These are phyloP conservation scores for Calonectria pseudoreteaudii DNA, from an alignment of 2,329 filamentous ascomycete species.

Conservation along the genomic window DNA sequence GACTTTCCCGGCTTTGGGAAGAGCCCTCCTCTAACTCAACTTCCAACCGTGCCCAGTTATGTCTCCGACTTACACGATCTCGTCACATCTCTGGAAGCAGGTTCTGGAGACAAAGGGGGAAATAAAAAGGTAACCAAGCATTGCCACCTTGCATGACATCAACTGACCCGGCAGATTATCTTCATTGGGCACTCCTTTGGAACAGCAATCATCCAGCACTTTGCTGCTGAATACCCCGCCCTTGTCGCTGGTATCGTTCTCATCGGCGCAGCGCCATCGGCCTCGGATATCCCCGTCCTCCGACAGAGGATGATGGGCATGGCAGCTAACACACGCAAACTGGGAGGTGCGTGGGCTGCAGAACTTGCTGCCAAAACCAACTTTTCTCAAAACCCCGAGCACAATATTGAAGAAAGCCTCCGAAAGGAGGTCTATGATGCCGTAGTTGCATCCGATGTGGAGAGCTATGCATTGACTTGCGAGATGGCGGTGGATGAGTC, in stretches of 20 bases:
- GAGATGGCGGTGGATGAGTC: background rate
- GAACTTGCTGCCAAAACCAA: background rate
- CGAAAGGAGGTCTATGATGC: background rate
- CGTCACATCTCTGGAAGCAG: background rate
- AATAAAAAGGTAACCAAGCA: background rate
- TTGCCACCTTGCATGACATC: background rate
- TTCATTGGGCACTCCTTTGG: background rate
- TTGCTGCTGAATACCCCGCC: background rate
- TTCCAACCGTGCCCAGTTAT: background rate
- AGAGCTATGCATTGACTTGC: background rate
- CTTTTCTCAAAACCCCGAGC: background rate
- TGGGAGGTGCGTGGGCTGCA: background rate
- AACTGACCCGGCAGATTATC: background rate
- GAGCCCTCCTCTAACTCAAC: background rate
- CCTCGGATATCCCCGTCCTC: background rate
- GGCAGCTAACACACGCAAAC: background rate
- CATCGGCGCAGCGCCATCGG: background rate
- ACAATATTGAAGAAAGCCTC: background rate
- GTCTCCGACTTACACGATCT: constrained; percentile 4
- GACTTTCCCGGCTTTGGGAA: background rate
- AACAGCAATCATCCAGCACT: background rate
- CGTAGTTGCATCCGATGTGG: background rate
- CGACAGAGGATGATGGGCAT: background rate
- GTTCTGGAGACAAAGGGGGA: background rate
- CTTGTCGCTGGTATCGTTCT: background rate